Conservation (phyloP, 2,329 filamentous ascomycete genomes). For the Cercospora sp. region DNA sequence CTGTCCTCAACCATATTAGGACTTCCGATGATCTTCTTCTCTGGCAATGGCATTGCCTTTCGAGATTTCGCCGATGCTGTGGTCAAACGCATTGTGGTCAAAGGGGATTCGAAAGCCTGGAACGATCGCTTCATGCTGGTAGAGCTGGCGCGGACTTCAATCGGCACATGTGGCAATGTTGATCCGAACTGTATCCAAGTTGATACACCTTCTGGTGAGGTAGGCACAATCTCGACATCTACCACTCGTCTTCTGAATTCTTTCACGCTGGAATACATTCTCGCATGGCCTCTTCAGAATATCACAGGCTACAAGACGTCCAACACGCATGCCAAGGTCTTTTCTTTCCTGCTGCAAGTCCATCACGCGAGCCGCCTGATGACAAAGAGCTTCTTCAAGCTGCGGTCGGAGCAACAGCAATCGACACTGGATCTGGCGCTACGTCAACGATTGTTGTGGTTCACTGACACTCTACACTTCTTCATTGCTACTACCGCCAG, state of each 20-base stretch:
- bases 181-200: conserved; percentile 65
- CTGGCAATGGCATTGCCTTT: conserved; percentile 69
- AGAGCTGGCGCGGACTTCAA: conserved; percentile 72
- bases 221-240: conserved; percentile 33
- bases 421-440: conserved; percentile 51
- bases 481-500: conserved; percentile 73
- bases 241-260: conserved; percentile 19
- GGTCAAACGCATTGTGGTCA: conserved; percentile 70
- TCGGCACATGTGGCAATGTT: conserved; percentile 54
- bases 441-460: conserved; percentile 69
- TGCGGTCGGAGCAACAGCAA: conserved; percentile 12
- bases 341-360: conserved; percentile 75
- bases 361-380: conserved; percentile 69
- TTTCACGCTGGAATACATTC: conserved; percentile 30
- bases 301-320: conserved; percentile 68
- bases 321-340: conserved; percentile 67
- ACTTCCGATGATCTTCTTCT: conserved; percentile 73
- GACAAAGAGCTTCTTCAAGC: conserved; percentile 50
- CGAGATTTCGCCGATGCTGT: conserved; percentile 66
- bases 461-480: conserved; percentile 70
- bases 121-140: conserved; percentile 79
- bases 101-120: conserved; percentile 57
- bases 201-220: conserved; percentile 51
- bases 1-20: conserved; percentile 64
- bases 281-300: conserved; percentile 65